These are phyloP conservation scores for Epichloe coenophiala DNA, from an alignment of 2,329 filamentous ascomycete species.

Conservation along the genomic window DNA sequence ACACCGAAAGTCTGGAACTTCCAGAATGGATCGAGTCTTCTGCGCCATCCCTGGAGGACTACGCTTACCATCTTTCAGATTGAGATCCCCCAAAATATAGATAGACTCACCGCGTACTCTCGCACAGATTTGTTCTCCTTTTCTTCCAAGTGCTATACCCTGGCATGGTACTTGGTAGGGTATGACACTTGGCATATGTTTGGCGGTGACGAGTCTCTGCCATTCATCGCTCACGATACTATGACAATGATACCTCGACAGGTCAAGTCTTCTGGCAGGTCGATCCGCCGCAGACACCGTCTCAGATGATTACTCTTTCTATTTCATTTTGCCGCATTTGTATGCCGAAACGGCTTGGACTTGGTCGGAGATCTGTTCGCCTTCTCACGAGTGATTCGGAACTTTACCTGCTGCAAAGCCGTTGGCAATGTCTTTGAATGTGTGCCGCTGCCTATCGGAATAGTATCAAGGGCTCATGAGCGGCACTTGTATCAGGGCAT, in stretches of 20 bases:
- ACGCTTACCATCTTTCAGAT: constrained; percentile 2
- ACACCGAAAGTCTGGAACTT: constrained; percentile 2
- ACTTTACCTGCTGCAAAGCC: neutral
- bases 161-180: too few species aligned
- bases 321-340: neutral
- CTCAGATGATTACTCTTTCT: neutral
- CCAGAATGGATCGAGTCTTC: constrained; percentile 6
- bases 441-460: neutral
- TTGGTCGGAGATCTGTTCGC: neutral
- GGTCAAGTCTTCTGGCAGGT: neutral
- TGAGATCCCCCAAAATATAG: neutral
- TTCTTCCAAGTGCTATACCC: neutral
- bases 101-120: neutral
- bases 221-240: neutral
- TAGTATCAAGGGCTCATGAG: neutral
- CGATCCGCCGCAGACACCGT: neutral
- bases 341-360: neutral
- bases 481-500: neutral
- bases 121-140: neutral
- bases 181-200: too few species aligned
- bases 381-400: neutral
- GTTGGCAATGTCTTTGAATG: neutral
- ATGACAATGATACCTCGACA: constrained; percentile 3
- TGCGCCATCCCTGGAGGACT: constrained; percentile 5
- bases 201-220: constrained; percentile 3